These are phyloP conservation scores for Phialocephala sp. DNA, from an alignment of 2,329 filamentous ascomycete species.

Conservation along the genomic window DNA sequence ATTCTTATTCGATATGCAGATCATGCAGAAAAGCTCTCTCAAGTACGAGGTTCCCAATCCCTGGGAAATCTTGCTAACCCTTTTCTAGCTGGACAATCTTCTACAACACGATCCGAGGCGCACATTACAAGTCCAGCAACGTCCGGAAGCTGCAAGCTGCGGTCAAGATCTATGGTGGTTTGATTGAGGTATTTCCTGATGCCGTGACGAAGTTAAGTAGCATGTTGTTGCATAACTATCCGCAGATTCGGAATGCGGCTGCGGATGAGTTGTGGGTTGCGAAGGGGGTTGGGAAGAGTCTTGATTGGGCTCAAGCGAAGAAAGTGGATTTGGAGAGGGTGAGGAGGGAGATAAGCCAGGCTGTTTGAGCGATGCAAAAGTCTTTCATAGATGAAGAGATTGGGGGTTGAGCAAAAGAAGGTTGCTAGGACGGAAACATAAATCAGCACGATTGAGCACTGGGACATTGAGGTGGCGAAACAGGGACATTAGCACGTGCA, in stretches of 20 bases:
- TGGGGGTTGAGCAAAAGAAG: neutral
- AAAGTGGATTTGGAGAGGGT: slow-evolving; percentile 8
- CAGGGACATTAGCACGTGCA: no score
- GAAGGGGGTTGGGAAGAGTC: slow-evolving; percentile 54
- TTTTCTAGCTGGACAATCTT: slow-evolving; percentile 59
- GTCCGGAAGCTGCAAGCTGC: slow-evolving; percentile 82
- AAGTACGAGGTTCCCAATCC: slow-evolving; percentile 2
- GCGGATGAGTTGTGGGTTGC: slow-evolving; percentile 61
- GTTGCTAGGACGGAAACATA: no score
- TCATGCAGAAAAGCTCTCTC: slow-evolving; percentile 48
- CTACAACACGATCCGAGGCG: slow-evolving; percentile 74
- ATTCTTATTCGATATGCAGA: slow-evolving; percentile 73
- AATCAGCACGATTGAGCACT: no score
- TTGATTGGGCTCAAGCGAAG: slow-evolving; percentile 54
- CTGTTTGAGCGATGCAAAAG: neutral
- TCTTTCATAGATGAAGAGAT: neutral
- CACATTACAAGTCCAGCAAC: slow-evolving; percentile 83
- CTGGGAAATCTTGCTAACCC: neutral
- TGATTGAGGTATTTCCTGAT: slow-evolving; percentile 53
- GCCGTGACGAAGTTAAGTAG: slow-evolving; percentile 72
- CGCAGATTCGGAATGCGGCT: slow-evolving; percentile 67
- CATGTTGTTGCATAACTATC: slow-evolving; percentile 83
- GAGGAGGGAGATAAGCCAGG: neutral
- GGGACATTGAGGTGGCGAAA: no score
- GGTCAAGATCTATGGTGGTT: slow-evolving; percentile 76